These are phyloP conservation scores for Carex kokanica DNA, from an alignment of 176 grass and related monocot species.

Conservation along the genomic window DNA sequence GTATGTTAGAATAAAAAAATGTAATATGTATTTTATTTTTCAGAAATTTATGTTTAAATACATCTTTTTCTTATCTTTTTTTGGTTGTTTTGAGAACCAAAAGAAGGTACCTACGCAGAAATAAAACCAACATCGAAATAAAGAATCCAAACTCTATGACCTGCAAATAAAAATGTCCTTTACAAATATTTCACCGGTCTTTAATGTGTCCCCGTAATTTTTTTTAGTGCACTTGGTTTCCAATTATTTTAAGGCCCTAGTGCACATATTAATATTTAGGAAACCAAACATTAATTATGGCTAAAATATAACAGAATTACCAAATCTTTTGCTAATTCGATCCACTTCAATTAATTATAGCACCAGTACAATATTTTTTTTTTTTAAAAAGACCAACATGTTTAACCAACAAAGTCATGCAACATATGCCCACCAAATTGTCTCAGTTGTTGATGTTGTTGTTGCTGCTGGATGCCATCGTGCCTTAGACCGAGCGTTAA, in stretches of 20 bases:
- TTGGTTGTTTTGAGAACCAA: not conserved
- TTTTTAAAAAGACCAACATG: not conserved
- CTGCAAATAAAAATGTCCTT: not conserved
- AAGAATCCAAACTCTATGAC: not conserved
- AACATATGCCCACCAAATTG: constrained; percentile 40
- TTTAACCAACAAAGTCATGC: constrained; percentile 40
- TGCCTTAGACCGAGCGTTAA: constrained; percentile 48
- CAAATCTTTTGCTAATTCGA: constrained; percentile 6
- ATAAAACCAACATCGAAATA: not conserved
- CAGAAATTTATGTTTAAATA: too few relatives aligned
- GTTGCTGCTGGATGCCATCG: constrained; percentile 37
- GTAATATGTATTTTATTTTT: too few relatives aligned
- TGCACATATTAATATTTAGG: not conserved
- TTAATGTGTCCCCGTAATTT: not conserved
- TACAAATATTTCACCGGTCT: not conserved
- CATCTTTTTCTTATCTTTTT: not conserved
- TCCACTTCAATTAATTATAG: constrained; percentile 1
- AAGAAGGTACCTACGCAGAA: not conserved
- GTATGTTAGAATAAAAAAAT: too few relatives aligned
- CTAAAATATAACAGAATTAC: constrained; percentile 6
- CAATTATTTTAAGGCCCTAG: not conserved
- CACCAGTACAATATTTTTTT: not conserved
- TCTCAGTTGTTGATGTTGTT: constrained; percentile 30
- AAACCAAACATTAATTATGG: not conserved
- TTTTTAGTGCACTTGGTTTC: not conserved